Percentiles rank a stretch among this genome's conserved stretches.
phyloP scores from a whole-genome alignment of 73 alveolate species.

The Stentor roeselii region DNA sequence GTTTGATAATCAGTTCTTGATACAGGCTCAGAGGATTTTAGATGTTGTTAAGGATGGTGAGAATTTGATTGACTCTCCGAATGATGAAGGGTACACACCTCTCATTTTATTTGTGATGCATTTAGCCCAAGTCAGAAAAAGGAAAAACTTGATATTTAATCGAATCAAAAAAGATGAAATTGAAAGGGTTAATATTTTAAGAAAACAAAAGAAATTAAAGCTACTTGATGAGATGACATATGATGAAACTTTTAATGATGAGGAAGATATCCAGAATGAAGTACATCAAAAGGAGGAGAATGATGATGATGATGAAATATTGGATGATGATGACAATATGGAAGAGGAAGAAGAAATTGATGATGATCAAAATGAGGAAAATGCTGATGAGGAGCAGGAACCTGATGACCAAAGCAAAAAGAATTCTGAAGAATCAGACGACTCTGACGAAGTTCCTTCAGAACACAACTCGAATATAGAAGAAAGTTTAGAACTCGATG shows the following conservation, averaged over 20 bases:
- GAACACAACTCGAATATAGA: too few relatives aligned
- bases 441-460: not conserved
- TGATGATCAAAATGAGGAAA: conserved; percentile 30
- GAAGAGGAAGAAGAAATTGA: conserved; percentile 19
- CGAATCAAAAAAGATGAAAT: not conserved
- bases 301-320: conserved; percentile 28
- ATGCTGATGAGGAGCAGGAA: conserved; percentile 41
- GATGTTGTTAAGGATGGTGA: conserved; percentile 36
- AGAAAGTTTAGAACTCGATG: too few relatives aligned
- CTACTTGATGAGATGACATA: not conserved
- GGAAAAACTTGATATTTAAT: not conserved
- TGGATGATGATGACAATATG: conserved; percentile 34
- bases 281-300: not conserved
- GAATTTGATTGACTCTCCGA: conserved; percentile 31
- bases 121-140: conserved; percentile 19
- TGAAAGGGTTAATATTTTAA: not conserved
- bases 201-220: conserved; percentile 2
- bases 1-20: conserved; percentile 34
- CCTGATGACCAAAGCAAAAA: conserved; percentile 32
- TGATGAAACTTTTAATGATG: not conserved
- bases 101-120: conserved; percentile 73
- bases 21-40: conserved; percentile 43
- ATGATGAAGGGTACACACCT: conserved; percentile 76
- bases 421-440: conserved; percentile 22
- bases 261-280: not conserved